Evolutionary conservation across 2,329 filamentous ascomycete genomes (phyloP), one percentile per base, ranked within the genome.

Genomic region (Penicillium sp.): DNA sequence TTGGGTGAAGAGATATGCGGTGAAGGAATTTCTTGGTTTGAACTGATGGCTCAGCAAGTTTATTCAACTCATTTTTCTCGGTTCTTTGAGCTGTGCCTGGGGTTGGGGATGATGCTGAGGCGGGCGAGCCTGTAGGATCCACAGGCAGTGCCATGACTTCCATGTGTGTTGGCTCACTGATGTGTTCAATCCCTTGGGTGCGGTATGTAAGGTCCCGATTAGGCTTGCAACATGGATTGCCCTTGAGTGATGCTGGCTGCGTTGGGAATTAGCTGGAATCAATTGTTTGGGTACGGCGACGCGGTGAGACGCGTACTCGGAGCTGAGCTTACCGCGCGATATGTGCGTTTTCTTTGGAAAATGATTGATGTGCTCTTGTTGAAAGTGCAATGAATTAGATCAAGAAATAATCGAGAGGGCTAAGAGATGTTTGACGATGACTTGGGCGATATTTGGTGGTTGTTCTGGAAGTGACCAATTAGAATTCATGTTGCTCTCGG

Each of bases 1-100:
- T 68, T 39, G 72, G 72, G 47, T 80, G 77, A 24, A 68, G 62
- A 27, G 70, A 65, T 58, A 81, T 79, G 48, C 74, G 72, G 21
- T 62, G 62, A 43, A 79, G 72, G 24, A 68, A 61, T 55, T 69
- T 70, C 57, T 64, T 50, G 31, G 47, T 51, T 45, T 54, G 41
- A 13, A 27, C 36, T 16, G 42, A 38, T 45, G n/a, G 45, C 22
- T 54, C 10, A 16, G 41, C n/a, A 45, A 13, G 13, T 53, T 53
- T 31, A 10, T 31, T 27, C 42, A 5, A 6, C 14, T 36, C 40
- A 39, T 16, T 47, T 48, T 13, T 5, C 14, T 27, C 40, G 18
- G 27, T 14, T n/a, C 14, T 24, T 31, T n/a, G 4, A 5, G 29
- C 3, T 5, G 3, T 40, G 53, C 38, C 13, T 45, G 51, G 44